Evolutionary conservation across 2,329 filamentous ascomycete species (phyloP).

Genomic region (Penicillium sp.): DNA sequence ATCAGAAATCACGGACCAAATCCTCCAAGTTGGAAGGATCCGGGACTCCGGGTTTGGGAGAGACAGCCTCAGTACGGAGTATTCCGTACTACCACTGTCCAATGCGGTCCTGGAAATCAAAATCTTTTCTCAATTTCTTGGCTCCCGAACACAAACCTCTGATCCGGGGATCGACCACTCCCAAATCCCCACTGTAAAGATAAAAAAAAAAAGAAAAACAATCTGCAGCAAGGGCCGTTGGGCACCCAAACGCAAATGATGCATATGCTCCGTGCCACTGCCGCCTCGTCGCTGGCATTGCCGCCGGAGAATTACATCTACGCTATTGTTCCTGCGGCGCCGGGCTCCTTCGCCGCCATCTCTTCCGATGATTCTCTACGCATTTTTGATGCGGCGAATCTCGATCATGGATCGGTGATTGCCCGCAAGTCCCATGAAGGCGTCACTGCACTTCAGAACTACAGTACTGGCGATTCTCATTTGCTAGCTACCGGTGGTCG

Average conservation of each 20-base stretch:
- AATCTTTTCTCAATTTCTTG: too few species aligned
- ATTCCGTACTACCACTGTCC: too few species aligned
- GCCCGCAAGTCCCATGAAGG: conserved; percentile 31
- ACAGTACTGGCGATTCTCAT: conserved; percentile 22
- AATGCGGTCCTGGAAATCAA: too few species aligned
- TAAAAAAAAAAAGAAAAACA: neutral
- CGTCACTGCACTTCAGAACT: conserved; percentile 36
- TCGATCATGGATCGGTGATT: conserved; percentile 29
- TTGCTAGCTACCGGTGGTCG: conserved; percentile 36
- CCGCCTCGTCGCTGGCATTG: conserved; percentile 36
- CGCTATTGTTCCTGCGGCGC: conserved; percentile 30
- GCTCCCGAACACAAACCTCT: too few species aligned
- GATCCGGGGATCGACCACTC: conserved; percentile 1
- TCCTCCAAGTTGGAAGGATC: too few species aligned
- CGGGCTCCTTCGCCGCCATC: conserved; percentile 37
- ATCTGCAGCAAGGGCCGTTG: neutral
- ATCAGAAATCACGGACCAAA: too few species aligned
- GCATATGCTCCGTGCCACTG: conserved; percentile 31
- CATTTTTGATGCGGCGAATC: conserved; percentile 34
- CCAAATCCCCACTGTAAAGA: neutral
- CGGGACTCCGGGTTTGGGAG: too few species aligned
- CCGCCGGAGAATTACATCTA: conserved; percentile 42
- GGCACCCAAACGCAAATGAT: conserved; percentile 15
- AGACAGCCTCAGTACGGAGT: too few species aligned
- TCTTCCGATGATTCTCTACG: conserved; percentile 44